A percentile compares a stretch with the other conserved stretches of the same genome.
These are phyloP conservation scores for Paralagenidium karlingii DNA, from an alignment of 352 stramenopile genomes.

Conservation along the genomic window DNA sequence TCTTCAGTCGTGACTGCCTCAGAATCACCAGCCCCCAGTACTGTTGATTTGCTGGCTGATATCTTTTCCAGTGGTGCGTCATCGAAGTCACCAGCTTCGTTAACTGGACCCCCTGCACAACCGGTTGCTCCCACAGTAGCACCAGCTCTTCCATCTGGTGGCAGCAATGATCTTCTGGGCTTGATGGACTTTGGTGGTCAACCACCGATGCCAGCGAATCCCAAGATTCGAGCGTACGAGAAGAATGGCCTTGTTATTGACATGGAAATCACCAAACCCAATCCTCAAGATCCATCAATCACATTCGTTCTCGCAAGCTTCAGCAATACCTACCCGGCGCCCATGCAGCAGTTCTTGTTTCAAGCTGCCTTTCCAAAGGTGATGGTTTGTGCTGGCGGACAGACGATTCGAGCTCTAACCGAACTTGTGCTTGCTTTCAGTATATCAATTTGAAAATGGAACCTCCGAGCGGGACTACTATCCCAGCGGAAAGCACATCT, in stretches of 20 bases:
- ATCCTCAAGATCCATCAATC: constrained; percentile 85
- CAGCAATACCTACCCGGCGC: constrained; percentile 78
- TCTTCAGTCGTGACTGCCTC: constrained; percentile 8
- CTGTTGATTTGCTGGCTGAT: constrained; percentile 90
- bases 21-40: constrained; percentile 6
- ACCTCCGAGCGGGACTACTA: constrained; percentile 84
- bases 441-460: constrained; percentile 98
- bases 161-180: constrained; percentile 36
- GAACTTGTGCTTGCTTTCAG: no score
- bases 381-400: neutral
- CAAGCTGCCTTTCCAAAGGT: constrained; percentile 92
- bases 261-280: constrained; percentile 87
- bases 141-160: constrained; percentile 6
- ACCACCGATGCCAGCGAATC: constrained; percentile 15
- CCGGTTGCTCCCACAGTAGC: constrained; percentile 4
- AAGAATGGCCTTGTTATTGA: constrained; percentile 93
- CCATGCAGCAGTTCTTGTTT: constrained; percentile 90
- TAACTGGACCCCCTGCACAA: constrained; percentile 4
- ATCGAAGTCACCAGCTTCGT: constrained; percentile 3
- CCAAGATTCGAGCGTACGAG: constrained; percentile 86
- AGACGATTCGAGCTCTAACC: neutral
- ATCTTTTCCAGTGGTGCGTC: constrained; percentile 71
- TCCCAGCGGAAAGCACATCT: constrained; percentile 74
- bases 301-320: constrained; percentile 89
- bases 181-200: constrained; percentile 57